A percentile compares a stretch with the other conserved stretches of the same genome.
These are phyloP conservation scores for Venturia asperata DNA, from an alignment of 2,329 filamentous ascomycete species.

Conservation along the genomic window DNA sequence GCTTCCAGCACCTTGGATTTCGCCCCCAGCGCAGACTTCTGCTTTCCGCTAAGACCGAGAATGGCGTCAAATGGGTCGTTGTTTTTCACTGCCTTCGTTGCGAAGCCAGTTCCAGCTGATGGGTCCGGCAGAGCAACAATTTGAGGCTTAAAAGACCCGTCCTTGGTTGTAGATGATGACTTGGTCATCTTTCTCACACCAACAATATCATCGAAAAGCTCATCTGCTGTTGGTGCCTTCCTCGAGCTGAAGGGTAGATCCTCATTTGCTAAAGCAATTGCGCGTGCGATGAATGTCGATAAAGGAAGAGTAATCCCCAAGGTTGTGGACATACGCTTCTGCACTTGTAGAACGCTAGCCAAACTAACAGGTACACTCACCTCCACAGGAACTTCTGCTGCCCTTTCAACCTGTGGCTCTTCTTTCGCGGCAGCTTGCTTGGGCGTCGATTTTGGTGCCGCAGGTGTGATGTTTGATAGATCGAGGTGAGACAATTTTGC, in stretches of 20 bases:
- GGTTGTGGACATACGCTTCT: constrained; percentile 69
- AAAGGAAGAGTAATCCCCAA: constrained; percentile 77
- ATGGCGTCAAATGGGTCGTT: constrained; percentile 64
- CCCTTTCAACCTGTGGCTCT: constrained; percentile 39
- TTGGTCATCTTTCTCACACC: constrained; percentile 54
- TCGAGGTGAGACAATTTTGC: constrained; percentile 76
- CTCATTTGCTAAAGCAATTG: constrained; percentile 80
- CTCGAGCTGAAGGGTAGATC: constrained; percentile 63
- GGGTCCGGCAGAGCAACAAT: constrained; percentile 45
- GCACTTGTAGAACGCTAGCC: constrained; percentile 67
- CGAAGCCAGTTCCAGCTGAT: constrained; percentile 32
- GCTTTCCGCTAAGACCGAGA: background rate
- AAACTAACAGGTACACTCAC: constrained; percentile 73
- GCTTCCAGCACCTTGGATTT: constrained; percentile 39
- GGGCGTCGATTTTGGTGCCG: constrained; percentile 39
- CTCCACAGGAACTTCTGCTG: constrained; percentile 29
- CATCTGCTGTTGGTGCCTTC: constrained; percentile 62
- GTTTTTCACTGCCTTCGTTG: constrained; percentile 57
- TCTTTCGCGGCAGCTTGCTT: constrained; percentile 41
- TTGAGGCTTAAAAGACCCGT: constrained; percentile 64
- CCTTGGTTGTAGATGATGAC: constrained; percentile 39
- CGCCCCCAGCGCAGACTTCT: constrained; percentile 24
- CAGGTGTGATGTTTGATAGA: constrained; percentile 89
- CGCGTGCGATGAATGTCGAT: constrained; percentile 78
- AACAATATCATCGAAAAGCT: constrained; percentile 84